These are phyloP conservation scores for Cercospora zeae-maydis DNA, from an alignment of 2,329 filamentous ascomycete species.

Conservation along the genomic window DNA sequence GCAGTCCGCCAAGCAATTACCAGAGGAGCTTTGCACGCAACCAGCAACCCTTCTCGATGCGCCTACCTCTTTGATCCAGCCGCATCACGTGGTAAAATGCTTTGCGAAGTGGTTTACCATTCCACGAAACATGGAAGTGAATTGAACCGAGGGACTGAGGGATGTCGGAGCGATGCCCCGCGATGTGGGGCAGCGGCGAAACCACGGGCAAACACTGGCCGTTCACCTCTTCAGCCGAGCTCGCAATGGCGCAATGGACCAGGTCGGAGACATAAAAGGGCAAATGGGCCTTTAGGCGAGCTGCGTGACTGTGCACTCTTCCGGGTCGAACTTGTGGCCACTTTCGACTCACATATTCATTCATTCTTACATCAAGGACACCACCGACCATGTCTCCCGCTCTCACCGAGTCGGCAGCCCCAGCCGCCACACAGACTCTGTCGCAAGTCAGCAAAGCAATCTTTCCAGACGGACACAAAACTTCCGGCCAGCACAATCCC, in stretches of 20 bases:
- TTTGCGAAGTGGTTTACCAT: too few relatives aligned
- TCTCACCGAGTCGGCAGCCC: conserved; percentile 16
- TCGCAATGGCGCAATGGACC: conserved; percentile 4
- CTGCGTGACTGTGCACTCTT: neutral
- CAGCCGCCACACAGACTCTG: conserved; percentile 12
- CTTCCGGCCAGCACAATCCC: conserved; percentile 69
- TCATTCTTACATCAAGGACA: neutral
- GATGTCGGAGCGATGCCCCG: neutral
- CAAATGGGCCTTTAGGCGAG: neutral
- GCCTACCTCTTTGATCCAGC: too few relatives aligned
- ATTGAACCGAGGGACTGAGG: too few relatives aligned
- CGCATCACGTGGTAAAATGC: too few relatives aligned
- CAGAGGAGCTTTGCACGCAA: too few relatives aligned
- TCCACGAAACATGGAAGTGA: too few relatives aligned
- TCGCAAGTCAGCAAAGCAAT: conserved; percentile 43
- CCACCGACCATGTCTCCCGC: conserved; percentile 20
- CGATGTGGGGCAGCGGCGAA: neutral
- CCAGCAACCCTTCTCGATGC: too few relatives aligned
- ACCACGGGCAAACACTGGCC: too few relatives aligned
- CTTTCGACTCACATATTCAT: neutral
- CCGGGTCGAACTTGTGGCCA: neutral
- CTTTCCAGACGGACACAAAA: conserved; percentile 65
- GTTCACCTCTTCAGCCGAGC: conserved; percentile 1
- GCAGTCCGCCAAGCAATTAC: too few relatives aligned
- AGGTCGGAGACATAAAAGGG: neutral